Percentiles rank a stretch among this genome's conserved stretches.
phyloP scores from a whole-genome alignment of 148 eudicot genomes.

The Dianthus caryophyllus region DNA sequence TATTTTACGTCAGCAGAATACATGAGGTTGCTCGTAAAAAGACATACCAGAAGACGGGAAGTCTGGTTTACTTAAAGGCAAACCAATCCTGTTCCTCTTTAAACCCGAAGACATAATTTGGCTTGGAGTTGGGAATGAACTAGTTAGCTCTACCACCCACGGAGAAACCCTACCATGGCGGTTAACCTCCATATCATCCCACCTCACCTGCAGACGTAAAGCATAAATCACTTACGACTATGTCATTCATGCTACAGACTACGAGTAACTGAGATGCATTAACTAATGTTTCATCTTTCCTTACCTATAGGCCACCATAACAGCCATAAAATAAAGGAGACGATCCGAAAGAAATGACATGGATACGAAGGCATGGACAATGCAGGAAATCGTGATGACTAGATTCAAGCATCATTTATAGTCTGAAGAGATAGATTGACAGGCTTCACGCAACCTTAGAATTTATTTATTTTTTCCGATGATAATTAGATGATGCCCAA shows the following conservation, averaged over 20 bases:
- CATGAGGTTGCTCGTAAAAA: neutral
- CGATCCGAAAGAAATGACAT: neutral
- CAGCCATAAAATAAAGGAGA: neutral
- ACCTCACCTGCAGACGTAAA: constrained; percentile 86
- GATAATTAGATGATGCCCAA: neutral
- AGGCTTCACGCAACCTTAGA: neutral
- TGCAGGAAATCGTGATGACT: neutral
- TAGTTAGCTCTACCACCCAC: constrained; percentile 85
- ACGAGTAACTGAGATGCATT: neutral
- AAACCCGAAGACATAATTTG: constrained; percentile 47
- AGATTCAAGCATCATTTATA: neutral
- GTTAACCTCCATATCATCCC: constrained; percentile 75
- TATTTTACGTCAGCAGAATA: neutral
- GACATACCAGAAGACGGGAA: constrained; percentile 58
- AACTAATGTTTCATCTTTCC: neutral
- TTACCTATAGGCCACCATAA: neutral
- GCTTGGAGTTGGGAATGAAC: constrained; percentile 58
- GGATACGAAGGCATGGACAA: neutral
- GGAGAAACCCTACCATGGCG: constrained; percentile 90
- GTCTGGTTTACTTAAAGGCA: constrained; percentile 55
- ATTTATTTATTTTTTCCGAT: neutral
- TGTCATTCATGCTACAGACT: too few species aligned
- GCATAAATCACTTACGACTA: too few species aligned
- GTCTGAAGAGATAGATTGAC: neutral
- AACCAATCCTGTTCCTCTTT: constrained; percentile 71